These are phyloP conservation scores for Aegilops umbellulata DNA, from an alignment of 176 grass and related monocot species.

Conservation along the genomic window DNA sequence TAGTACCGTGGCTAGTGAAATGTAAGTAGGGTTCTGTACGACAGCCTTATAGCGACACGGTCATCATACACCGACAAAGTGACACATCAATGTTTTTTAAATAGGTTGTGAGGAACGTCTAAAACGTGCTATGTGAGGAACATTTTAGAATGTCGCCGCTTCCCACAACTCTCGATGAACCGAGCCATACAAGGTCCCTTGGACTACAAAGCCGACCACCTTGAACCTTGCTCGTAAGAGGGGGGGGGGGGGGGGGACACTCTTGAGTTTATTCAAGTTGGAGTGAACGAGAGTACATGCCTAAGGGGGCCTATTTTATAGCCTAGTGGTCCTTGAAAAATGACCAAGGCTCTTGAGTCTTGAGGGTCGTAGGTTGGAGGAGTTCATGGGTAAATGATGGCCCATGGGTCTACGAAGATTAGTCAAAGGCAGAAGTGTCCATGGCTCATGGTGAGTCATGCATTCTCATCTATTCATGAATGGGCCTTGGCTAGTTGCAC, in stretches of 20 bases:
- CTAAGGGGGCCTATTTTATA: background rate
- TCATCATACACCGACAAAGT: background rate
- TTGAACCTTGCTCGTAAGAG: too few species aligned
- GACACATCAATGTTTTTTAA: background rate
- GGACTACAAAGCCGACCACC: too few species aligned
- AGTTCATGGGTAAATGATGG: background rate
- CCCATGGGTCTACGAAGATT: background rate
- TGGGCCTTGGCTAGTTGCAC: background rate
- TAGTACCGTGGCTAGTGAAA: background rate
- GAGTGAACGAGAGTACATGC: too few species aligned
- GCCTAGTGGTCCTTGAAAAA: background rate
- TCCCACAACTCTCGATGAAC: background rate
- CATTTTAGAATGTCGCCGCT: background rate
- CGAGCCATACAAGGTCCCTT: background rate
- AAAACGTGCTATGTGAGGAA: background rate
- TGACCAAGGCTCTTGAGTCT: background rate
- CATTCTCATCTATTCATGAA: background rate
- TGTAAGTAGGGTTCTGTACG: background rate
- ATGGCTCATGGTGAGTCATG: background rate
- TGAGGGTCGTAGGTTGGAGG: background rate
- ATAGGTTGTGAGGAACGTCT: background rate
- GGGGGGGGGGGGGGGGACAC: too few species aligned
- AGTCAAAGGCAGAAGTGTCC: background rate
- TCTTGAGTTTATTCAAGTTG: too few species aligned
- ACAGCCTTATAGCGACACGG: background rate